Percentiles rank a stretch among this genome's conserved stretches.
phyloP scores from a whole-genome alignment of 2,329 filamentous ascomycete genomes.

The Colletotrichum abscissum region DNA sequence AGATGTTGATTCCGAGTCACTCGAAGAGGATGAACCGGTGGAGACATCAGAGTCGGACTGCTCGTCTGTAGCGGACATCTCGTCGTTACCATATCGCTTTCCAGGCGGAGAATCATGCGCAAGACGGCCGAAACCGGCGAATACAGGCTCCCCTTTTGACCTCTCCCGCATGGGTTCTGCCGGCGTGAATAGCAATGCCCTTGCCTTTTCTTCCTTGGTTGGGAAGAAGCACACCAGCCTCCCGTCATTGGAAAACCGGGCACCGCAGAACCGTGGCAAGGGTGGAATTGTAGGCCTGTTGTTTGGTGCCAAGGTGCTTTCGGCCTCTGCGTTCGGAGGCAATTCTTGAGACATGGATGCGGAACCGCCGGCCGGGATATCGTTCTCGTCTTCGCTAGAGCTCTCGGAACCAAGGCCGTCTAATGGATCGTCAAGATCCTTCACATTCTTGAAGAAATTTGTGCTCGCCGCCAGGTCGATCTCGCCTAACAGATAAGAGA shows the following conservation, averaged over 20 bases:
- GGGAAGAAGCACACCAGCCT: slow-evolving; percentile 76
- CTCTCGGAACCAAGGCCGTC: slow-evolving; percentile 76
- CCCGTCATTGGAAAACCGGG: slow-evolving; percentile 71
- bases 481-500: slow-evolving; percentile 73
- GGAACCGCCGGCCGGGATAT: slow-evolving; percentile 63
- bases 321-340: slow-evolving; percentile 63
- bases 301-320: slow-evolving; percentile 62
- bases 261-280: slow-evolving; percentile 68
- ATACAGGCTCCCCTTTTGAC: slow-evolving; percentile 64
- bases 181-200: slow-evolving; percentile 59
- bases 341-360: slow-evolving; percentile 73
- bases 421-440: slow-evolving; percentile 69
- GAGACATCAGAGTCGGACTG: slow-evolving; percentile 63
- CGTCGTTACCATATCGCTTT: slow-evolving; percentile 59
- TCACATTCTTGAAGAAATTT: slow-evolving; percentile 71
- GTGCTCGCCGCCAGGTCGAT: slow-evolving; percentile 70
- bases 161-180: slow-evolving; percentile 59
- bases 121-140: slow-evolving; percentile 67
- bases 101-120: slow-evolving; percentile 62
- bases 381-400: slow-evolving; percentile 82
- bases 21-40: slow-evolving; percentile 62
- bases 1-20: slow-evolving; percentile 72
- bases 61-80: slow-evolving; percentile 63
- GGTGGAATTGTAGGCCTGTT: slow-evolving; percentile 67
- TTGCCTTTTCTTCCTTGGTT: slow-evolving; percentile 72